These are phyloP conservation scores for Acanthamoeba triangularis DNA, from an alignment of 208 protist genomes.

Conservation along the genomic window DNA sequence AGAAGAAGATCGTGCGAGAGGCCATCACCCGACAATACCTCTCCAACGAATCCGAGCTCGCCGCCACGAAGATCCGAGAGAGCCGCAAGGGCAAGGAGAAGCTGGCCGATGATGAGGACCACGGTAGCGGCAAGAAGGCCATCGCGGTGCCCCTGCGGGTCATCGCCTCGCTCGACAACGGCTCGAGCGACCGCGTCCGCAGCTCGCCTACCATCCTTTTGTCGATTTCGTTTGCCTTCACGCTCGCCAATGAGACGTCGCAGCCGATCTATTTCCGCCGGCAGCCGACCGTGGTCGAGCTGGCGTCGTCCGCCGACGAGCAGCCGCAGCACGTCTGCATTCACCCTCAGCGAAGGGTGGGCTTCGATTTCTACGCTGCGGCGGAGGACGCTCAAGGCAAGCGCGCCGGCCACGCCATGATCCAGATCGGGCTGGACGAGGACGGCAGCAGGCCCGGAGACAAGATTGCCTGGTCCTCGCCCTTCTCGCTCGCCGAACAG, in stretches of 20 bases:
- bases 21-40: neutral
- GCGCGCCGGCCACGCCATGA: neutral
- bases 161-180: slow-evolving; percentile 9
- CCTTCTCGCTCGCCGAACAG: neutral
- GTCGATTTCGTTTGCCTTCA: slow-evolving; percentile 13
- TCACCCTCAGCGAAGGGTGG: neutral
- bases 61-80: neutral
- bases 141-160: neutral
- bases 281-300: neutral
- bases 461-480: slow-evolving; percentile 63
- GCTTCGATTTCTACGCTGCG: neutral
- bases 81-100: slow-evolving; percentile 57
- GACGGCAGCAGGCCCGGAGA: neutral
- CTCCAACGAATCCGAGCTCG: neutral
- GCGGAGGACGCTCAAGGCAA: neutral
- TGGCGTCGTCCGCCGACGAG: neutral
- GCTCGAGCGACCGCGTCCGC: neutral
- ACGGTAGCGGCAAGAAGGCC: neutral
- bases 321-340: neutral
- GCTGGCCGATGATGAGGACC: neutral
- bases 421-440: slow-evolving; percentile 52
- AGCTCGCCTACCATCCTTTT: neutral
- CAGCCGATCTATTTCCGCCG: slow-evolving; percentile 40
- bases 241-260: slow-evolving; percentile 30
- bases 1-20: neutral